Percentiles rank a stretch among this genome's conserved stretches.
Conservation (phyloP, 31 red algal genomes). For the Bonnemaisonia californica region DNA sequence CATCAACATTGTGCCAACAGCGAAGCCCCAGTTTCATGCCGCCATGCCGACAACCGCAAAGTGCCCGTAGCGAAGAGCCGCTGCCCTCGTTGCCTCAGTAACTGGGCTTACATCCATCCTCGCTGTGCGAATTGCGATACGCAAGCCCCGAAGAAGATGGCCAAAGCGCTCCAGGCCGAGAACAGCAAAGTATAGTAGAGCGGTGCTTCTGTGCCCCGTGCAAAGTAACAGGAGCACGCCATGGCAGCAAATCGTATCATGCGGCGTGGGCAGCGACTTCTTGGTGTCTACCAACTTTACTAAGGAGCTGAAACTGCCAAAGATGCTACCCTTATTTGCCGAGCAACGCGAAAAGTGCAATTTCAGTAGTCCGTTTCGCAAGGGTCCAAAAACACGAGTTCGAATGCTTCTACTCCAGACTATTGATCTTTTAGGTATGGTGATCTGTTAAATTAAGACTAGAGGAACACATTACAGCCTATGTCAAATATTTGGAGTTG, state of each 20-base stretch:
- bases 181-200: background rate
- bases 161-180: background rate
- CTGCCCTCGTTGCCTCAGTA: background rate
- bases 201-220: background rate
- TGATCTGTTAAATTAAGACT: background rate
- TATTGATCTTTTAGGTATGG: background rate
- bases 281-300: background rate
- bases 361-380: background rate
- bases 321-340: background rate
- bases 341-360: background rate
- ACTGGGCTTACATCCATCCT: background rate
- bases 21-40: too few relatives aligned
- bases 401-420: background rate
- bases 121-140: background rate
- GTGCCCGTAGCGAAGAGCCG: background rate
- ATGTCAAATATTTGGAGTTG: slow-evolving; percentile 23
- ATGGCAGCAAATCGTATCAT: background rate
- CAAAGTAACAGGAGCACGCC: background rate
- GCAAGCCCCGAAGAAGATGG: background rate
- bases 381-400: background rate
- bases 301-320: background rate
- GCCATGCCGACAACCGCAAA: too few relatives aligned
- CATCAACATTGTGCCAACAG: background rate
- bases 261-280: background rate
- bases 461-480: background rate